Conservation (phyloP, 2,329 filamentous ascomycete genomes). For the Ambrosiella cleistominuta region DNA sequence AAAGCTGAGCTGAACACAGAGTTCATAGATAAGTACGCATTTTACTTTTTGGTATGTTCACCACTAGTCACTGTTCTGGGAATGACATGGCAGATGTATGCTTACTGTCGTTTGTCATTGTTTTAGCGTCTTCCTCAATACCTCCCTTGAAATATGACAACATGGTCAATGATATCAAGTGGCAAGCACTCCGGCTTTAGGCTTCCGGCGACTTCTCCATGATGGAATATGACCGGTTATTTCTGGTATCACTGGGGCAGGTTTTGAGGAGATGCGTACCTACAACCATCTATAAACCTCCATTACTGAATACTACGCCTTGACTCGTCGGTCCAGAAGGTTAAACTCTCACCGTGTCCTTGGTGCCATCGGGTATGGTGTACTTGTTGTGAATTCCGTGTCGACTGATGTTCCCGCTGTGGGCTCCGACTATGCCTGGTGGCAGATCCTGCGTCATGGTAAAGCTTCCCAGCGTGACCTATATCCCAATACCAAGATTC, state of each 20-base stretch:
- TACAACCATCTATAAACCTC: slow-evolving; percentile 2
- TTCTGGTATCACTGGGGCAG: slow-evolving; percentile 4
- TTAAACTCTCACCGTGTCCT: slow-evolving; percentile 1
- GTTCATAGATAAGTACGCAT: slow-evolving; percentile 7
- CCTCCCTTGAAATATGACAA: slow-evolving; percentile 5
- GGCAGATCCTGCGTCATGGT: slow-evolving; percentile 10
- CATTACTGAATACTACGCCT: slow-evolving; percentile 1
- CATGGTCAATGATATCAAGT: slow-evolving; percentile 8
- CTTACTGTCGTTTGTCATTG: not conserved
- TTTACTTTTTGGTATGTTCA: slow-evolving; percentile 7
- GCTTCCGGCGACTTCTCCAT: slow-evolving; percentile 6
- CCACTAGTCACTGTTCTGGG: not conserved
- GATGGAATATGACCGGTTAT: slow-evolving; percentile 7
- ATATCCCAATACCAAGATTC: slow-evolving; percentile 2
- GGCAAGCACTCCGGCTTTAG: slow-evolving; percentile 3
- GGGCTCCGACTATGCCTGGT: slow-evolving; percentile 6
- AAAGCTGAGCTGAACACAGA: slow-evolving; percentile 4
- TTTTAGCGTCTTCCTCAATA: slow-evolving; percentile 10
- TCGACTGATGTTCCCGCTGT: slow-evolving; percentile 5
- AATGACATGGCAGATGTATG: not conserved
- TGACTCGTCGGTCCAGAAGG: slow-evolving; percentile 7
- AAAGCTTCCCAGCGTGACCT: slow-evolving; percentile 6
- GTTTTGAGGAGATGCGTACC: slow-evolving; percentile 8
- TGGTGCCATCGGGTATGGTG: slow-evolving; percentile 8
- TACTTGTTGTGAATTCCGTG: slow-evolving; percentile 8